Conservation (phyloP, 192 early-diverging fungal species). For the Linnemannia zychae region DNA sequence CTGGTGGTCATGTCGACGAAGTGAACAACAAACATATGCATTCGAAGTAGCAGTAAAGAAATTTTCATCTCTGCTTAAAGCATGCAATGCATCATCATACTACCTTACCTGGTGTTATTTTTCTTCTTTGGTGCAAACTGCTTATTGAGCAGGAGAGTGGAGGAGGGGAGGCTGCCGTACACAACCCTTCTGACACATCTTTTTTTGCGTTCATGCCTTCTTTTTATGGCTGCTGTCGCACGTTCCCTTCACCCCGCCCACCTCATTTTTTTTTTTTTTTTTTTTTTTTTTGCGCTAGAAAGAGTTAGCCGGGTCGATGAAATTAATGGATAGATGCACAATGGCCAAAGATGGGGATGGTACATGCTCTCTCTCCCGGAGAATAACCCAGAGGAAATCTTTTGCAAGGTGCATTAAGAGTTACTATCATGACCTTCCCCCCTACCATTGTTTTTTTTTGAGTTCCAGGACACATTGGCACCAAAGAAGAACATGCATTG, state of each 20-base stretch:
- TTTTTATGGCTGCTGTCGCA: not conserved
- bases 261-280: too few species aligned
- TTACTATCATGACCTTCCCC: too few species aligned
- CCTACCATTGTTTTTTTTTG: not conserved
- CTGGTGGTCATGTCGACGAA: not conserved
- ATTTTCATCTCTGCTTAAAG: not conserved
- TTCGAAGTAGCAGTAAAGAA: not conserved
- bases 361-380: too few species aligned
- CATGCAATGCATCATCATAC: not conserved
- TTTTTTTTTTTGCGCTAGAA: too few species aligned
- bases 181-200: not conserved
- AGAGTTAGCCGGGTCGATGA: too few species aligned
- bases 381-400: too few species aligned
- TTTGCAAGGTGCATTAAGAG: too few species aligned
- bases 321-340: too few species aligned
- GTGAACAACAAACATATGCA: too few species aligned
- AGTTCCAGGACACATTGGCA: not conserved
- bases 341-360: too few species aligned
- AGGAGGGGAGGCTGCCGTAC: not conserved
- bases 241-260: not conserved
- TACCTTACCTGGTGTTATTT: not conserved
- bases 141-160: not conserved
- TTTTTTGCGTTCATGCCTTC: not conserved
- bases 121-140: not conserved
- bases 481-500: not conserved